Evolutionary conservation across 2,329 filamentous ascomycete genomes (phyloP), one percentile per base, ranked within the genome.

Genomic region (Whalleya microplaca): DNA sequence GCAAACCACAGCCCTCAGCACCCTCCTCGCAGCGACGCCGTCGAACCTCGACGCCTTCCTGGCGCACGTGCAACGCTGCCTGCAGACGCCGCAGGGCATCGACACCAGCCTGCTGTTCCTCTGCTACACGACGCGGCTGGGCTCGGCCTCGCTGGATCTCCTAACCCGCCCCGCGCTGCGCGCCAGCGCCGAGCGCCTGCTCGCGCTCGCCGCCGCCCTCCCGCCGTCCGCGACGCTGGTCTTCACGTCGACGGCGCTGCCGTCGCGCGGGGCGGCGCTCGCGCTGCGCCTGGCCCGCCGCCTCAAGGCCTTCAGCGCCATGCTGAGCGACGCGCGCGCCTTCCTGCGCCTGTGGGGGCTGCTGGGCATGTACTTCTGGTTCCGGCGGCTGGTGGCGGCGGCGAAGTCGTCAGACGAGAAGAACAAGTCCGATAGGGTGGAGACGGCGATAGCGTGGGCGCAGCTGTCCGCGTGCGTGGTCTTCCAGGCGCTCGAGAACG

Each of bases 401-500:
- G 58, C 73, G 27, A 67, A 68, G 58, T 65, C 69, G 67, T 42
- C 73, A 9, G 65, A 62, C 1, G 66, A 68, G 43, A 69, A 69
- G 23, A 67, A 73, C 10, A 70, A 66, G 48, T 51, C 59, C 76
- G 45, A 75, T 80, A 61, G 78, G 74, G 63, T 80, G 55, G 79
- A 78, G 59, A 70, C 70, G 8, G 63, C 72, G 32, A 76, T 96
- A 45, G 84, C 84, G 20, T 88, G 86, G 73, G 76, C 83, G 6
- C 90, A 95, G 72, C 84, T 96, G 19, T 62, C 80, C 10, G 80
- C 85, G 10, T 89, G 90, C 72, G 74, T 89, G 9, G 71, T 78
- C 9, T 96, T 90, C 77, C 92, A 97, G 75, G 76, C 84, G 1
- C 80, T 94, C 41, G 95, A 99, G 78, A 97, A 96, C 75, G 81